A percentile compares a stretch with the other conserved stretches of the same genome.
phyloP scores from a whole-genome alignment of 352 stramenopile genomes.

The Thalassiosira oceanica region DNA sequence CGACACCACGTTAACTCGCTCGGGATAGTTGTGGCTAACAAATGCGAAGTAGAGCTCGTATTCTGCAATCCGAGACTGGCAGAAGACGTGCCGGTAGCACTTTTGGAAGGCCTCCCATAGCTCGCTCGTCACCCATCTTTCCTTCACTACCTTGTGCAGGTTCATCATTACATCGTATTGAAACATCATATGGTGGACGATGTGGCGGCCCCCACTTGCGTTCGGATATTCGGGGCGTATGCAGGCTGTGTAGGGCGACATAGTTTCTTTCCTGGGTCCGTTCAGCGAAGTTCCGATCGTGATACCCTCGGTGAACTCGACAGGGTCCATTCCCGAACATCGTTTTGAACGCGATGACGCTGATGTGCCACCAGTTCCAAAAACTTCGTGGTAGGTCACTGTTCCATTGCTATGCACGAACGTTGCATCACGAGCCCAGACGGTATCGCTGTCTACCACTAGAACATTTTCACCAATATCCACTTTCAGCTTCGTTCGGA shows the following conservation, averaged over 20 bases:
- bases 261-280: slow-evolving; percentile 2
- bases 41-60: slow-evolving; percentile 43
- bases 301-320: slow-evolving; percentile 38
- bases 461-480: slow-evolving; percentile 35
- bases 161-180: slow-evolving; percentile 44
- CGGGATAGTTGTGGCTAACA: slow-evolving; percentile 19
- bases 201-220: slow-evolving; percentile 28
- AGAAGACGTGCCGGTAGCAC: slow-evolving; percentile 19
- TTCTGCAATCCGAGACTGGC: slow-evolving; percentile 19
- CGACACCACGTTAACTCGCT: slow-evolving; percentile 15
- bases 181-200: slow-evolving; percentile 46
- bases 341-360: too few species aligned
- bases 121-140: slow-evolving; percentile 10
- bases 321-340: slow-evolving; percentile 24
- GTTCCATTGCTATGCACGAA: slow-evolving; percentile 31
- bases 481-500: slow-evolving; percentile 9
- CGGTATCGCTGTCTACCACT: slow-evolving; percentile 38
- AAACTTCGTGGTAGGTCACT: slow-evolving; percentile 28
- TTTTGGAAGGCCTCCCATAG: slow-evolving; percentile 22
- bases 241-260: slow-evolving; percentile 32
- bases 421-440: slow-evolving; percentile 30
- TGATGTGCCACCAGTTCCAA: not conserved
- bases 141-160: slow-evolving; percentile 12
- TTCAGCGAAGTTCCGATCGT: slow-evolving; percentile 5
- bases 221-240: slow-evolving; percentile 13